Conservation (phyloP, 2,329 filamentous ascomycete species). For the Calonectria leucothoes region DNA sequence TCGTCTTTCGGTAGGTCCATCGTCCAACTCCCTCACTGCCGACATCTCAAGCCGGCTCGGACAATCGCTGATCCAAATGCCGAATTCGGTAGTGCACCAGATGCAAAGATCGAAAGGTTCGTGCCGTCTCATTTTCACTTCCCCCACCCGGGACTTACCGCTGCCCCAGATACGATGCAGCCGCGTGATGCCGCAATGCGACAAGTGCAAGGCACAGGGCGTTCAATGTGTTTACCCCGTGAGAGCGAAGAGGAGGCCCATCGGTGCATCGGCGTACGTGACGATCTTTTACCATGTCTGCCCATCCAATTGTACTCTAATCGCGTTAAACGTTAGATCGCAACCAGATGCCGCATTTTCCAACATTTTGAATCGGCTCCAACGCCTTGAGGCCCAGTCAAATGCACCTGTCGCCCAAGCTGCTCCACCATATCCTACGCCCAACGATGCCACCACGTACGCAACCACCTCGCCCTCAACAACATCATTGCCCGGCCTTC, state of each 20-base stretch:
- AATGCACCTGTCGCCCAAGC: background rate
- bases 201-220: background rate
- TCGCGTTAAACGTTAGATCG: background rate
- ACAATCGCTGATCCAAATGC: background rate
- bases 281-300: background rate
- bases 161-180: background rate
- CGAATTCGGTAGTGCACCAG: background rate
- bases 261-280: background rate
- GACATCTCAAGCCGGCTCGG: background rate
- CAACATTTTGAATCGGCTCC: background rate
- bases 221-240: background rate
- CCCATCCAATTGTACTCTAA: background rate
- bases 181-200: constrained; percentile 1
- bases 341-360: background rate
- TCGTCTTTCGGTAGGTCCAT: background rate
- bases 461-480: background rate
- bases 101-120: constrained; percentile 14
- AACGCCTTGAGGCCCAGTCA: background rate
- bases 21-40: background rate
- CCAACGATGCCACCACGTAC: background rate
- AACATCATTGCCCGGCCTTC: background rate
- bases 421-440: background rate
- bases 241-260: background rate
- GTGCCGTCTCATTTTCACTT: background rate
- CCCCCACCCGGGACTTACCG: background rate